A percentile compares a stretch with the other conserved stretches of the same genome.
These are phyloP conservation scores for Pythium aquatile DNA, from an alignment of 352 stramenopile species.

Conservation along the genomic window DNA sequence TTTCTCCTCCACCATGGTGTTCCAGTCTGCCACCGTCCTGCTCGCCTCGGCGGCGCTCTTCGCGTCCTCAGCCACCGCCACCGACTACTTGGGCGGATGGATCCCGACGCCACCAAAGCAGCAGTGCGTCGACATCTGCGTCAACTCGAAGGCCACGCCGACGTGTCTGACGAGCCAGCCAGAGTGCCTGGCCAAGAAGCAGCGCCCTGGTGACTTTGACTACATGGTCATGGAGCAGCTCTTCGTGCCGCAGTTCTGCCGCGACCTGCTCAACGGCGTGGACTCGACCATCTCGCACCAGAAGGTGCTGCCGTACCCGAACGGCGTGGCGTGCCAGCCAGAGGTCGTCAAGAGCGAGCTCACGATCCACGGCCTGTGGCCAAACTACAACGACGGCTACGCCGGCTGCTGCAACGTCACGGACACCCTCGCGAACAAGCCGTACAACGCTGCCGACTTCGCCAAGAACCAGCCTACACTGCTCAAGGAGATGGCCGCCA, in stretches of 20 bases:
- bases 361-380: conserved; percentile 77
- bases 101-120: conserved; percentile 35
- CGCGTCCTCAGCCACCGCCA: conserved; percentile 26
- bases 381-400: conserved; percentile 77
- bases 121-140: conserved; percentile 75
- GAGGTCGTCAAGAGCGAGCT: conserved; percentile 49
- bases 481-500: conserved; percentile 49
- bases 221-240: conserved; percentile 78
- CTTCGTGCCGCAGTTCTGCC: conserved; percentile 80
- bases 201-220: conserved; percentile 68
- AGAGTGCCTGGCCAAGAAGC: conserved; percentile 56
- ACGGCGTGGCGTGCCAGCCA: conserved; percentile 45
- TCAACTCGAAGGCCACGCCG: conserved; percentile 51
- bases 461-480: conserved; percentile 41
- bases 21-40: conserved; percentile 17
- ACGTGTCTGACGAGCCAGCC: conserved; percentile 55
- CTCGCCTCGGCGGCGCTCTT: conserved; percentile 8
- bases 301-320: conserved; percentile 68
- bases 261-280: conserved; percentile 62
- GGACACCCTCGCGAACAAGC: conserved; percentile 53
- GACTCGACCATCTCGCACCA: conserved; percentile 81
- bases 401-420: conserved; percentile 69
- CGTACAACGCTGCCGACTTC: conserved; percentile 51
- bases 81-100: conserved; percentile 68
- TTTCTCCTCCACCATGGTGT: conserved; percentile 19